phyloP scores from a whole-genome alignment of 163 green algal genomes.

The Scenedesmus sp. region DNA sequence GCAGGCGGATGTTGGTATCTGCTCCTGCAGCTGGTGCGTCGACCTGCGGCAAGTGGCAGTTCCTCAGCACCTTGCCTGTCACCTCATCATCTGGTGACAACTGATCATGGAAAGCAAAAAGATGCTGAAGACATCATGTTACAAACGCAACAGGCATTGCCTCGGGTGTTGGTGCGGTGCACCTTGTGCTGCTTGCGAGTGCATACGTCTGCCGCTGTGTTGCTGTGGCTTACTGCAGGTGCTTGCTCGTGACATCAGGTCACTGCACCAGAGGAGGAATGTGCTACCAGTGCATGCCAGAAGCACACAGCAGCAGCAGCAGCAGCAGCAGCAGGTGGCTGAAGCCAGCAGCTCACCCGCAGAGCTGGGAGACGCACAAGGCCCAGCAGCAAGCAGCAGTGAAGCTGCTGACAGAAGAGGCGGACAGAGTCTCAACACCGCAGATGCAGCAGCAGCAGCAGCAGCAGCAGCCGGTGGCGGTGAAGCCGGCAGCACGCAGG shows the following conservation, averaged over 20 bases:
- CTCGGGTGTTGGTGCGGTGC: no score
- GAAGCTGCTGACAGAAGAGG: not conserved
- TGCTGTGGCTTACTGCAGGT: constrained; percentile 62
- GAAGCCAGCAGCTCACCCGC: not conserved
- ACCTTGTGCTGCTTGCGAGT: not conserved
- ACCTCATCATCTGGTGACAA: no score
- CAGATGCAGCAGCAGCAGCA: not conserved
- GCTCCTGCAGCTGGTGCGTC: no score
- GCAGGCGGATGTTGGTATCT: no score
- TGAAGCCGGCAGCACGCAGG: not conserved
- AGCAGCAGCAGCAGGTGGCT: constrained; percentile 12
- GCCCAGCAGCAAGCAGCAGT: not conserved
- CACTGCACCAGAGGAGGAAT: constrained; percentile 77
- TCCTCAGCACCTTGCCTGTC: no score
- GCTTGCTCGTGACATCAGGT: constrained; percentile 84
- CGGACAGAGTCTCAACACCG: no score
- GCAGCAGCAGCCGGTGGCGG: not conserved
- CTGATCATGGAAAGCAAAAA: no score
- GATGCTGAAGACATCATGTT: no score
- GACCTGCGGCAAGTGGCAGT: no score
- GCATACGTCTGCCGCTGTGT: no score
- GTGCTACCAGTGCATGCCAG: constrained; percentile 18
- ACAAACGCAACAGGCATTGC: no score
- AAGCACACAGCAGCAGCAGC: constrained; percentile 13
- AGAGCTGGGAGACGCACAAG: not conserved